phyloP scores from a whole-genome alignment of 129 eudicot genomes.

The Artemisia annua region DNA sequence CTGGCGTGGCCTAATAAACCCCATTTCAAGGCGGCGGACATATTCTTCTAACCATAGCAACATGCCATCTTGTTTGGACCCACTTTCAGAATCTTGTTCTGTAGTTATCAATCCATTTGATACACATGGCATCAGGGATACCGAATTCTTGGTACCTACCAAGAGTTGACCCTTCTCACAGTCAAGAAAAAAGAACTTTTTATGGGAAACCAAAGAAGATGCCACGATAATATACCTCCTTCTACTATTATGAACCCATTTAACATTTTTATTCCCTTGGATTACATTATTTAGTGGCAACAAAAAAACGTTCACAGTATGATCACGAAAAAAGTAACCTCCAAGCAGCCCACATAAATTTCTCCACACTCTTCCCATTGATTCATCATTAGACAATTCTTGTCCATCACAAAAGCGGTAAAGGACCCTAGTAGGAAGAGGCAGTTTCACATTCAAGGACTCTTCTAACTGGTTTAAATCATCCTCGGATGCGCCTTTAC shows the following conservation, averaged over 20 bases:
- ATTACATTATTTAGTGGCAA: conserved; percentile 48
- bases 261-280: conserved; percentile 37
- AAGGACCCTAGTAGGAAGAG: conserved; percentile 71
- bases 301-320: conserved; percentile 61
- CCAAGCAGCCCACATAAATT: conserved; percentile 69
- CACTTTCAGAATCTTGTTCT: conserved; percentile 37
- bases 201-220: conserved; percentile 41
- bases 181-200: conserved; percentile 67
- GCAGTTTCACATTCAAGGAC: conserved; percentile 59
- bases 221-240: conserved; percentile 54
- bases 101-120: conserved; percentile 48
- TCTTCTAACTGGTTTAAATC: conserved; percentile 55
- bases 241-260: conserved; percentile 19
- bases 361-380: conserved; percentile 7
- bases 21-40: conserved; percentile 64
- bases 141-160: conserved; percentile 73
- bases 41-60: conserved; percentile 91
- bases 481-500: conserved; percentile 77
- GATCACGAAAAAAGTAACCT: conserved; percentile 62
- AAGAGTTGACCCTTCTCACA: conserved; percentile 69
- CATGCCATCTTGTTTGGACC: conserved; percentile 64
- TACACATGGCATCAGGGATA: conserved; percentile 75
- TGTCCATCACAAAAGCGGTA: conserved; percentile 90
- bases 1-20: conserved; percentile 50
- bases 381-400: conserved; percentile 23